Percentiles rank a stretch among this genome's conserved stretches.
phyloP scores from a whole-genome alignment of 2,329 filamentous ascomycete genomes.

The Penicillium crustosum region DNA sequence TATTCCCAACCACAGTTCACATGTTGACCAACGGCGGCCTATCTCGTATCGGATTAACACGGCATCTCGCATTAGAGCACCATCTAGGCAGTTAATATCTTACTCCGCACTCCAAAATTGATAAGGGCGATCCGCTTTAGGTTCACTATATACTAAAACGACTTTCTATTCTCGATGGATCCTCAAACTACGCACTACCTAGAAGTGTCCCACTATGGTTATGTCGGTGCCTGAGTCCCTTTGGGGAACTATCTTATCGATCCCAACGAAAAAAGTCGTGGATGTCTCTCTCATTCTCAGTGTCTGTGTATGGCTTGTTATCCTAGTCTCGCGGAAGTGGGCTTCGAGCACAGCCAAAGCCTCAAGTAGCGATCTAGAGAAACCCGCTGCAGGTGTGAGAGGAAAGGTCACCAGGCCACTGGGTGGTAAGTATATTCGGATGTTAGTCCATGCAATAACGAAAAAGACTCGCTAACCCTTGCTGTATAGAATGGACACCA shows the following conservation, averaged over 20 bases:
- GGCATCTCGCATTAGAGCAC: constrained; percentile 19
- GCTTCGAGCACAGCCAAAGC: constrained; percentile 21
- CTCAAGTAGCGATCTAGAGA: constrained; percentile 49
- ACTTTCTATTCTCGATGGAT: not conserved
- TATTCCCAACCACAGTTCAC: not conserved
- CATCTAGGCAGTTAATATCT: not conserved
- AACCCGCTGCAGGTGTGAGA: constrained; percentile 33
- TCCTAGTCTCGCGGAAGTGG: constrained; percentile 30
- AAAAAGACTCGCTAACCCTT: not conserved
- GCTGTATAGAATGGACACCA: constrained; percentile 54
- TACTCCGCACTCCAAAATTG: not conserved
- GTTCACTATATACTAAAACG: not conserved
- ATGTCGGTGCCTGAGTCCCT: constrained; percentile 7
- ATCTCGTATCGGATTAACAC: constrained; percentile 32
- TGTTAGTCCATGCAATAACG: not conserved
- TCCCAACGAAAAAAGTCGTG: constrained; percentile 19
- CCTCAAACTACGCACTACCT: not conserved
- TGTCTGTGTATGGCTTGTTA: constrained; percentile 33
- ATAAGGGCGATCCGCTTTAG: not conserved
- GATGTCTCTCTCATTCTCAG: constrained; percentile 17
- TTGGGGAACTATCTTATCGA: not conserved
- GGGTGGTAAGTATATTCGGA: constrained; percentile 44
- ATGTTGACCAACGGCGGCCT: not conserved
- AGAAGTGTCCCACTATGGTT: not conserved
- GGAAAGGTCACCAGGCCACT: constrained; percentile 40